Percentiles rank a stretch among this genome's conserved stretches.
phyloP scores from a whole-genome alignment of 2,329 filamentous ascomycete species.

The Botrytis medusae region DNA sequence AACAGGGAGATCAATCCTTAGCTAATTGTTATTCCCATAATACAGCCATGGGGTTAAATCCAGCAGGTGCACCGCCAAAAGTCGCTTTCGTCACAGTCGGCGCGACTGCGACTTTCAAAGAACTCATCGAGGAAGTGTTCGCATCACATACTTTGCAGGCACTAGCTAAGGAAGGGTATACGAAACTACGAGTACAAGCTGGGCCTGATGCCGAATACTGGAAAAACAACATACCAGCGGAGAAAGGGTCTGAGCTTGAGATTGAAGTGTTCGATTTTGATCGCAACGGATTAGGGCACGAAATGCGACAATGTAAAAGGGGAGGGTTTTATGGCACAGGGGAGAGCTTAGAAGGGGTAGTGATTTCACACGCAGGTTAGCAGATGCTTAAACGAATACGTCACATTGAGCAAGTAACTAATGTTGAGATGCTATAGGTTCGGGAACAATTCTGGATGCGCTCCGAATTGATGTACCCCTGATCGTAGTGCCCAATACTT shows the following conservation, averaged over 20 bases:
- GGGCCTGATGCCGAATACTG: conserved; percentile 65
- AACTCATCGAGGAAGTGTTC: conserved; percentile 67
- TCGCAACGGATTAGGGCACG: conserved; percentile 52
- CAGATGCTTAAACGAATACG: conserved; percentile 22
- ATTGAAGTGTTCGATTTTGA: conserved; percentile 69
- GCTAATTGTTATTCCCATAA: not conserved
- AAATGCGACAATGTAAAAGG: conserved; percentile 50
- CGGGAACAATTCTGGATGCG: conserved; percentile 84
- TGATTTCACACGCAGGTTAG: conserved; percentile 87
- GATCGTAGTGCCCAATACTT: conserved; percentile 85
- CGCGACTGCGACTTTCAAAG: conserved; percentile 80
- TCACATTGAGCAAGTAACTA: not conserved
- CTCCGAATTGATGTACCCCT: conserved; percentile 72
- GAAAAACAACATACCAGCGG: conserved; percentile 31
- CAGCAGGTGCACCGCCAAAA: not conserved
- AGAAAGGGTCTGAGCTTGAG: conserved; percentile 42
- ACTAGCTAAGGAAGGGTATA: conserved; percentile 62
- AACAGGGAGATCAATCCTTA: not conserved
- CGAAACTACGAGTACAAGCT: conserved; percentile 75
- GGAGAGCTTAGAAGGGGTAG: conserved; percentile 60
- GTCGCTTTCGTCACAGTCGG: conserved; percentile 85
- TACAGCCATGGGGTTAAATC: not conserved
- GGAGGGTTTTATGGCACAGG: conserved; percentile 39
- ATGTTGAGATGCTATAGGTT: conserved; percentile 55
- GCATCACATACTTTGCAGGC: conserved; percentile 59